A percentile compares a stretch with the other conserved stretches of the same genome.
phyloP scores from a whole-genome alignment of 495 filamentous ascomycete genomes.

The Podospora didyma region DNA sequence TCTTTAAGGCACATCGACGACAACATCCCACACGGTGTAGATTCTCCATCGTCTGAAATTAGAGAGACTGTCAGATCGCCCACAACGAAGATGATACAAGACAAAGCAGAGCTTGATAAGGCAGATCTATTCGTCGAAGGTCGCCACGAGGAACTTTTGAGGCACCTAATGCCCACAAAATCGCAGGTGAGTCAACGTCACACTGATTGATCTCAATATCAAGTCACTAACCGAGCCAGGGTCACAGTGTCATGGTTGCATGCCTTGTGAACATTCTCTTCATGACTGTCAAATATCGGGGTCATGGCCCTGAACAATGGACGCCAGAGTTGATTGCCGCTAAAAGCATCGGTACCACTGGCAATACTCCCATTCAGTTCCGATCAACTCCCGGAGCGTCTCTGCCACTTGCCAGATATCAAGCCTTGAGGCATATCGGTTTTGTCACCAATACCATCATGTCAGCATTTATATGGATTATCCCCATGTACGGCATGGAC shows the following conservation, averaged over 20 bases:
- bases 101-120: conserved; percentile 23
- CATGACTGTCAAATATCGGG: conserved; percentile 41
- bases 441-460: too few relatives aligned
- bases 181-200: background rate
- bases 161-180: background rate
- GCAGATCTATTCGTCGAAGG: conserved; percentile 31
- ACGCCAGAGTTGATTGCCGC: conserved; percentile 17
- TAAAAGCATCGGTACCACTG: conserved; percentile 4
- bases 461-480: too few relatives aligned
- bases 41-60: background rate
- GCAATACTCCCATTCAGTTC: background rate
- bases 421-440: too few relatives aligned
- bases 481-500: too few relatives aligned
- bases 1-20: conserved; percentile 7
- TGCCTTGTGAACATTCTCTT: conserved; percentile 42
- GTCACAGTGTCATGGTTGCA: conserved; percentile 20
- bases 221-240: background rate
- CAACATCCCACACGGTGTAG: background rate
- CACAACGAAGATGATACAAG: conserved; percentile 18
- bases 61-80: conserved; percentile 23
- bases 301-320: conserved; percentile 35
- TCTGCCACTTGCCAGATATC: background rate
- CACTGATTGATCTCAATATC: background rate
- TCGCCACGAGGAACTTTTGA: conserved; percentile 25
- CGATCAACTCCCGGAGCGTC: background rate